Evolutionary conservation across 2,329 filamentous ascomycete genomes (phyloP), one percentile per base, ranked within the genome.

Genomic region (Colletotrichum siamense): DNA sequence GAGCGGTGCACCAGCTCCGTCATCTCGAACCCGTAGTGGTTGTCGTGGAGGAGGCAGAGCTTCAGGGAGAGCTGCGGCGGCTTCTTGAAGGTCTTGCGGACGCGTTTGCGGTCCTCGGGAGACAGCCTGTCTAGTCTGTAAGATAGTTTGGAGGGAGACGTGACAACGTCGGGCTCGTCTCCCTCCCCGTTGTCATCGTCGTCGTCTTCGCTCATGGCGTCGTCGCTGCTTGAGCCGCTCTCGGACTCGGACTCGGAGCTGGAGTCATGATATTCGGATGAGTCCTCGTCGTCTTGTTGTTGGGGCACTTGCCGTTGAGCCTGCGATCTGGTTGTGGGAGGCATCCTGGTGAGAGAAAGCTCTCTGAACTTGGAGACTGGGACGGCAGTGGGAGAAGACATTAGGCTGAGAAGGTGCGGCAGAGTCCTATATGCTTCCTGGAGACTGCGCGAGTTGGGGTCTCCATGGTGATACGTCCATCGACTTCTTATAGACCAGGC

Each of bases 1-100:
- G 88, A 89, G 13, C 88, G 87, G 16, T 89, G 89, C 30, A 89
- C 88, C 4, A 88, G 82, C 80, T 92, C 90, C 6, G 88, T 89
- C 83, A 92, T 87, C 79, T 91, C 87, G 75, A 92, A 92, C 64
- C 90, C 88, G 73, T 89, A 91, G 24, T 89, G 88, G 75, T 88
- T 80, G 28, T 87, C 85, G 59, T 87, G 85, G 55, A 86, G 84
- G 26, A 87, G 86, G 75, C 89, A 91, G 71, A 86, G 86, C 78
- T 90, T 87, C 8, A 92, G 82, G 0, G 86, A 83, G 74, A 92
- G 87, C 74, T 85, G 85, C 4, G 89, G 88, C 0, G 89, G 86
- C 13, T 89, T 86, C 36, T 83, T 83, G 77, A 91, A 88, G 28
- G 87, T 83, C 64, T 88, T 86, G 18, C 87, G 84, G 10, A 91